Conservation (phyloP, 2,329 filamentous ascomycete genomes). For the Gaeumannomyces tritici region DNA sequence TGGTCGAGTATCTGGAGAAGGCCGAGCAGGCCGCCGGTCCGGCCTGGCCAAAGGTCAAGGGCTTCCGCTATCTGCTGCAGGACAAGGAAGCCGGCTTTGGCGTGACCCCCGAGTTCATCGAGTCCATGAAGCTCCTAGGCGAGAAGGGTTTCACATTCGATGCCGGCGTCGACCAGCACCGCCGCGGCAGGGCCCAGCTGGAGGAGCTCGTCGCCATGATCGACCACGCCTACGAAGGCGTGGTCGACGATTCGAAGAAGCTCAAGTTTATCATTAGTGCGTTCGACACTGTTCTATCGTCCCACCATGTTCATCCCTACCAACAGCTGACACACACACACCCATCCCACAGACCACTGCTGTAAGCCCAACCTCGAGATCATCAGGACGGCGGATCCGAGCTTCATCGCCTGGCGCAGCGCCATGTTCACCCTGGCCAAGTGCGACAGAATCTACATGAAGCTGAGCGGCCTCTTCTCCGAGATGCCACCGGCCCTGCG, state of each 20-base stretch:
- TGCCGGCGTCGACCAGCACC: constrained; percentile 70
- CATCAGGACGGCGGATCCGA: constrained; percentile 45
- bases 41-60: constrained; percentile 60
- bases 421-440: constrained; percentile 59
- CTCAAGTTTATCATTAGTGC: constrained; percentile 62
- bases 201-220: constrained; percentile 65
- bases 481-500: constrained; percentile 57
- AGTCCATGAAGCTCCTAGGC: constrained; percentile 55
- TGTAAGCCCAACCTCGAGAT: constrained; percentile 75
- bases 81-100: constrained; percentile 60
- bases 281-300: constrained; percentile 17
- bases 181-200: constrained; percentile 65
- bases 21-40: constrained; percentile 53
- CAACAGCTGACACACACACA: not conserved
- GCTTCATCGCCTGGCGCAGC: constrained; percentile 60
- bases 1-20: constrained; percentile 55
- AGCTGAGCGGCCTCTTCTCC: constrained; percentile 78
- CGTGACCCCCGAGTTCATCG: constrained; percentile 54
- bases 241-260: constrained; percentile 47
- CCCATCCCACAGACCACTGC: constrained; percentile 59
- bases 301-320: not conserved
- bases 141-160: constrained; percentile 64
- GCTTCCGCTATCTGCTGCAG: constrained; percentile 77
- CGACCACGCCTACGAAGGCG: constrained; percentile 52
- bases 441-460: constrained; percentile 67